Conservation (phyloP, 2,329 filamentous ascomycete species). For the Neofusicoccum parvum region DNA sequence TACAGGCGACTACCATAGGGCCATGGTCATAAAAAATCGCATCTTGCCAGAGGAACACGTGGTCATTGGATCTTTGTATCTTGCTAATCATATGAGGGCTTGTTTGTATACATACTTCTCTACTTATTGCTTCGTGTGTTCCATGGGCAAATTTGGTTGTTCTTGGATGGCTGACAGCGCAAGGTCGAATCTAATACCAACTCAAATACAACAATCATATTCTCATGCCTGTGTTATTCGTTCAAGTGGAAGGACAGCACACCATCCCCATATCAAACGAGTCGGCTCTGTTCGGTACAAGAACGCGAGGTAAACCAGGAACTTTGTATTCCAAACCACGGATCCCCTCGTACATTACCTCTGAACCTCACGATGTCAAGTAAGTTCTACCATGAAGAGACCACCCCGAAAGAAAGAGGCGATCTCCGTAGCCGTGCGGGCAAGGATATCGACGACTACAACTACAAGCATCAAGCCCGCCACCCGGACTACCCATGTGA, state of each 20-base stretch:
- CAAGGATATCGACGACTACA: not conserved
- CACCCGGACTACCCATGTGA: not conserved
- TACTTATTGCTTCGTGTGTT: too few relatives aligned
- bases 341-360: too few relatives aligned
- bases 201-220: too few relatives aligned
- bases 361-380: too few relatives aligned
- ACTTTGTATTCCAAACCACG: not conserved
- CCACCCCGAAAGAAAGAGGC: not conserved
- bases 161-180: too few relatives aligned
- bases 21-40: not conserved
- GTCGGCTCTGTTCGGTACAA: not conserved
- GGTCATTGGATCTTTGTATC: not conserved
- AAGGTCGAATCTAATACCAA: too few relatives aligned
- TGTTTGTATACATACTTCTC: too few relatives aligned
- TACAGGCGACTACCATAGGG: conserved; percentile 51
- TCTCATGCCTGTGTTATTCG: too few relatives aligned
- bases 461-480: not conserved
- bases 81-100: too few relatives aligned
- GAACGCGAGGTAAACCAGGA: not conserved
- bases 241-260: not conserved
- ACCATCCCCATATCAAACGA: not conserved
- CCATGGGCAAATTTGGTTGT: too few relatives aligned
- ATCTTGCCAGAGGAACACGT: not conserved
- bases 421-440: not conserved
- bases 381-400: too few relatives aligned